phyloP scores from a whole-genome alignment of 345 rosid species.

The Camelina neglecta region DNA sequence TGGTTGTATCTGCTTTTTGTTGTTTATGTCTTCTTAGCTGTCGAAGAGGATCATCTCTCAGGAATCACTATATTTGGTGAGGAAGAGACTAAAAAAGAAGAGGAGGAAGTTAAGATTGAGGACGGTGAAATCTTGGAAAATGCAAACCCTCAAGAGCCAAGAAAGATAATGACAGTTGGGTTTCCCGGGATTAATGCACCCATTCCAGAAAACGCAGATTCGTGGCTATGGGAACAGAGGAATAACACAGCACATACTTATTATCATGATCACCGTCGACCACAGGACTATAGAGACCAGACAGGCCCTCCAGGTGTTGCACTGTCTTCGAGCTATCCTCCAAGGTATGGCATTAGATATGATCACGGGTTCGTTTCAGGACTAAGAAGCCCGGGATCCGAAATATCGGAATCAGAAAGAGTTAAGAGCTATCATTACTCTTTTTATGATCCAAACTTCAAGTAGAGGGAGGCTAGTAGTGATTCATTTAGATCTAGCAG shows the following conservation, averaged over 20 bases:
- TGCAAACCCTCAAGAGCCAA: constrained; percentile 43
- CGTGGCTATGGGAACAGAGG: constrained; percentile 44
- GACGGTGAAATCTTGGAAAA: constrained; percentile 72
- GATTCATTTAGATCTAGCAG: constrained; percentile 36
- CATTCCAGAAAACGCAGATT: constrained; percentile 77
- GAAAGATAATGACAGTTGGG: constrained; percentile 59
- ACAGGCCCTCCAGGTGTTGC: constrained; percentile 61
- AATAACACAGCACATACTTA: constrained; percentile 46
- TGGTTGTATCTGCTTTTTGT: constrained; percentile 7
- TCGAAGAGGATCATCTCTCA: constrained; percentile 67
- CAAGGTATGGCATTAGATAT: constrained; percentile 56
- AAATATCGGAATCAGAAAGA: constrained; percentile 51
- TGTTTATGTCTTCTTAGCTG: constrained; percentile 48
- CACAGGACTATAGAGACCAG: constrained; percentile 49
- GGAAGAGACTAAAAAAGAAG: constrained; percentile 52
- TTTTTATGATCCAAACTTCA: constrained; percentile 34
- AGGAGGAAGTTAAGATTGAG: constrained; percentile 57
- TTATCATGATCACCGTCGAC: constrained; percentile 52
- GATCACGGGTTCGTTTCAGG: constrained; percentile 45
- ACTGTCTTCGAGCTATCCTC: constrained; percentile 60
- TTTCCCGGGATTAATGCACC: constrained; percentile 94
- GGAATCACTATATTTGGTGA: constrained; percentile 81
- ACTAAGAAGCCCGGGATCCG: constrained; percentile 42
- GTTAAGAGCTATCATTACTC: constrained; percentile 48
- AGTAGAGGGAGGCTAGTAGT: constrained; percentile 30